These are phyloP conservation scores for Macrocybe sp. DNA, from an alignment of 1,284 basidiomycete species.

Conservation along the genomic window DNA sequence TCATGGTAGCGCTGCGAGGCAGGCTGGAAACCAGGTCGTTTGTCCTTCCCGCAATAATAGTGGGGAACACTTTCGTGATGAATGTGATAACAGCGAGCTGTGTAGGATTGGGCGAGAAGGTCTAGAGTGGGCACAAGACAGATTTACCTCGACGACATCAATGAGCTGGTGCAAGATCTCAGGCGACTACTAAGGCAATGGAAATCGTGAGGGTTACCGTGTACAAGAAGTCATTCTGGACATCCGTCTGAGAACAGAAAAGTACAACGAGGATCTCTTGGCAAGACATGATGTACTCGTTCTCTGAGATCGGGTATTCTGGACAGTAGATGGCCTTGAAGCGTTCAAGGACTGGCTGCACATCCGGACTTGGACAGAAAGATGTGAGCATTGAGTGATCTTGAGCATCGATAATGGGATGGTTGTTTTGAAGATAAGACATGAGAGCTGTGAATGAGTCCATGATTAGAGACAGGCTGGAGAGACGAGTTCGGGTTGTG, in stretches of 20 bases:
- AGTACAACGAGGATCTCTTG: slow-evolving; percentile 13
- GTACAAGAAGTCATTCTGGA: slow-evolving; percentile 8
- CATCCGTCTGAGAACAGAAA: slow-evolving; percentile 7
- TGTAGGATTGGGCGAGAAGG: background rate
- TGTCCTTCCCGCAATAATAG: slow-evolving; percentile 8
- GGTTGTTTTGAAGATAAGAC: background rate
- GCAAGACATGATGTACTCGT: slow-evolving; percentile 14
- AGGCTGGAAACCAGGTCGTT: slow-evolving; percentile 8
- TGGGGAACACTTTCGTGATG: slow-evolving; percentile 13
- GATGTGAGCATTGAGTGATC: too few species aligned
- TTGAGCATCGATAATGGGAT: too few species aligned
- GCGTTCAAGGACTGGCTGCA: slow-evolving; percentile 10
- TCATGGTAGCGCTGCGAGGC: slow-evolving; percentile 11
- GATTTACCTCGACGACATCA: slow-evolving; percentile 13
- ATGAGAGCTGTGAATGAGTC: background rate
- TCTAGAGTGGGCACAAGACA: background rate
- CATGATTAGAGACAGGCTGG: too few species aligned
- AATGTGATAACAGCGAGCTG: slow-evolving; percentile 16
- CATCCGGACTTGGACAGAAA: background rate
- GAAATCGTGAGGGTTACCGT: background rate
- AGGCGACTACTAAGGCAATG: background rate
- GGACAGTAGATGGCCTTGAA: slow-evolving; percentile 5
- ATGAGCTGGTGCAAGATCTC: slow-evolving; percentile 9
- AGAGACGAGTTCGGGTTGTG: background rate
- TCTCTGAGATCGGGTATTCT: slow-evolving; percentile 10